Evolutionary conservation across 495 filamentous ascomycete genomes (phyloP), one percentile per base, ranked within the genome.

Genomic region (Platismatia glauca): DNA sequence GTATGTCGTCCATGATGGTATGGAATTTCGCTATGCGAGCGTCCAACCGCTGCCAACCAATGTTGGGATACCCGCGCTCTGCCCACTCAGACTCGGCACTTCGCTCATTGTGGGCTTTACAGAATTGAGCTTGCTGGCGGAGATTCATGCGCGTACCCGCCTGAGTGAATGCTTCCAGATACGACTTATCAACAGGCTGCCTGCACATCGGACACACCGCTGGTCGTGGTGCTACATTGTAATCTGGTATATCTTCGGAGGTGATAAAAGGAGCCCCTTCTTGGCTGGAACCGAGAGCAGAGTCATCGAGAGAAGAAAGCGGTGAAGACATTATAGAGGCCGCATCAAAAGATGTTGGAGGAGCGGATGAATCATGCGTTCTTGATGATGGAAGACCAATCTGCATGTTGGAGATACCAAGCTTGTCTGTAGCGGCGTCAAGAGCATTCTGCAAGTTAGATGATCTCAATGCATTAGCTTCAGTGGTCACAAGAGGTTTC

Each of bases 31-130:
- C 68, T 15, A 95, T 79, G 29, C 91, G 81, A n/a, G 69, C 63
- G n/a, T 84, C 79, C 37, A 97, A 80, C 4, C 63, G 68, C 1
- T 74, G 70, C 93, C 93, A 97, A 64, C 92, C 73, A 66, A 97
- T 92, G 0, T 76, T 71, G 3, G 93, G 94, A 72, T 95, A 97
- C 2, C 84, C 83, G 44, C 78, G 81, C 15, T 76, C 67, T 18
- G 66, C 66, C 86, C 90, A 95, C 57, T 83, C 75, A 6, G 78
- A 70, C 59, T 78, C 68, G 12, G 89, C 88, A 6, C 80, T 76
- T 7, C 71, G 66, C 27, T 76, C 76, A 65, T 84, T 83, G 74
- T 97, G 93, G 0, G 79, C 77, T 31, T 79, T 74, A 73, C 93
- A 97, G 73, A 97, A 95, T 46, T 66, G 60, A 46, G 75, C 71